Percentiles rank a stretch among this genome's conserved stretches.
These are phyloP conservation scores for Monosporozyma yasuniensis DNA, from an alignment of 805 yeast genomes.

Conservation along the genomic window DNA sequence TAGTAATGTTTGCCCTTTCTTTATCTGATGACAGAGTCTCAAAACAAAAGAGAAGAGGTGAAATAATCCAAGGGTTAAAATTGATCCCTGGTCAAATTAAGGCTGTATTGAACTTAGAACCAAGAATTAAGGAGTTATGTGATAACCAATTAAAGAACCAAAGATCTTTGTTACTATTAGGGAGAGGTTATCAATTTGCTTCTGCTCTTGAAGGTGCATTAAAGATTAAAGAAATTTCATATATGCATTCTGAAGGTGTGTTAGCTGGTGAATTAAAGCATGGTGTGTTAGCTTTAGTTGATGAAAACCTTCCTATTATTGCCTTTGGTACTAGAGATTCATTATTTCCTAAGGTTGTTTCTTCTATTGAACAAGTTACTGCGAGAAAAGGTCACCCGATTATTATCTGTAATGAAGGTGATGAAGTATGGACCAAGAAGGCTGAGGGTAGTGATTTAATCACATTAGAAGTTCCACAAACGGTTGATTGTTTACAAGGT, in stretches of 20 bases:
- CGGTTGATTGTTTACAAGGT: slow-evolving; percentile 97
- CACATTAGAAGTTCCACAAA: slow-evolving; percentile 82
- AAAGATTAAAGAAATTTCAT: slow-evolving; percentile 95
- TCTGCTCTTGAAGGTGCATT: slow-evolving; percentile 97
- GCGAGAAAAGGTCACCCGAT: slow-evolving; percentile 98
- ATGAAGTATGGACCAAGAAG: slow-evolving; percentile 46
- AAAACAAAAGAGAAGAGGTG: slow-evolving; percentile 62
- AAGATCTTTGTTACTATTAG: slow-evolving; percentile 80
- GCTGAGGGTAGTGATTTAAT: slow-evolving; percentile 38
- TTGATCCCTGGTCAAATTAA: slow-evolving; percentile 79
- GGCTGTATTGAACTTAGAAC: slow-evolving; percentile 64
- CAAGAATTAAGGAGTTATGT: slow-evolving; percentile 67
- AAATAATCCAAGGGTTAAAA: slow-evolving; percentile 78
- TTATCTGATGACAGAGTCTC: slow-evolving; percentile 86
- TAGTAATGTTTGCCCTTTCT: slow-evolving; percentile 94
- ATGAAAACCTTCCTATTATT: slow-evolving; percentile 85
- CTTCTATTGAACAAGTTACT: slow-evolving; percentile 91
- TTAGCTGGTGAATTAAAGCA: slow-evolving; percentile 98
- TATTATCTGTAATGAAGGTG: slow-evolving; percentile 80
- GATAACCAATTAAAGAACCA: slow-evolving; percentile 63
- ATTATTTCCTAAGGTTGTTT: slow-evolving; percentile 88
- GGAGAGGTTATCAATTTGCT: slow-evolving; percentile 96
- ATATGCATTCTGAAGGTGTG: slow-evolving; percentile 98
- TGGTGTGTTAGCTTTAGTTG: slow-evolving; percentile 95
- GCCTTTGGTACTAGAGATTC: slow-evolving; percentile 96